Base-by-base conservation (phyloP, 2,329 filamentous ascomycete genomes). In the Rachicladosporium sp. region DNA sequence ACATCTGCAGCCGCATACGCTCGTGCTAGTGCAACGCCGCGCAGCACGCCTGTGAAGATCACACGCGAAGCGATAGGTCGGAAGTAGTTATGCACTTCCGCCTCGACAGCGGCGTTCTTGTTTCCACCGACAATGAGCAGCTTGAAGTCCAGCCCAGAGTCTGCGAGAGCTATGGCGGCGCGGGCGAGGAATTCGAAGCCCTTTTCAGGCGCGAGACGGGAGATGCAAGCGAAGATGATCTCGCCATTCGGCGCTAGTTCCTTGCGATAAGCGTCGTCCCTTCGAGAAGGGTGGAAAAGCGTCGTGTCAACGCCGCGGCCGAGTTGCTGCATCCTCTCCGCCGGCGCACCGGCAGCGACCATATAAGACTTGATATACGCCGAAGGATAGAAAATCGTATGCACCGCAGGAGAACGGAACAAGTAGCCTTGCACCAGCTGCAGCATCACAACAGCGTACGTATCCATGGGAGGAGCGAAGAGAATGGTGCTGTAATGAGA, bases 301-400 rank as follows among this genome's bases (percentile, higher is more conserved):
- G 68, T 62, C 0, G 77, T 78, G 46, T 81, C 73, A 19, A 83
- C 79, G 4, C 79, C 80, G 12, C 80, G 67, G 8, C 76, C 72
- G 19, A 83, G 58, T 31, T 77, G 64, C 43, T 75, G 67, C 51
- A 81, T 64, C 55, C 80, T 80, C 21, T 66, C 56, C 1, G 55
- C 46, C 19, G 70, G 73, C 0, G 80, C 74, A 1, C 68, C 67
- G 5, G 76, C 70, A 30, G 63, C 61, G 38, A 73, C 66, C 9
- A 83, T 66, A 50, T 83, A 82, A 27, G 67, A 63, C 31, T 68
- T 64, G 9, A 82, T 77, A 41, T 74, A 80, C 1, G 66, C 67
- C 21, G 74, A 81, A 0, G 79, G 79, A 49, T 82, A 83, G 57
- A 82, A 82, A 37, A 83, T 71, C 3, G 76, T 79, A 48, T 73